Evolutionary conservation across 208 protist species (phyloP), one percentile per base, ranked within the genome.

Genomic region (Wallacemonas sp.): DNA sequence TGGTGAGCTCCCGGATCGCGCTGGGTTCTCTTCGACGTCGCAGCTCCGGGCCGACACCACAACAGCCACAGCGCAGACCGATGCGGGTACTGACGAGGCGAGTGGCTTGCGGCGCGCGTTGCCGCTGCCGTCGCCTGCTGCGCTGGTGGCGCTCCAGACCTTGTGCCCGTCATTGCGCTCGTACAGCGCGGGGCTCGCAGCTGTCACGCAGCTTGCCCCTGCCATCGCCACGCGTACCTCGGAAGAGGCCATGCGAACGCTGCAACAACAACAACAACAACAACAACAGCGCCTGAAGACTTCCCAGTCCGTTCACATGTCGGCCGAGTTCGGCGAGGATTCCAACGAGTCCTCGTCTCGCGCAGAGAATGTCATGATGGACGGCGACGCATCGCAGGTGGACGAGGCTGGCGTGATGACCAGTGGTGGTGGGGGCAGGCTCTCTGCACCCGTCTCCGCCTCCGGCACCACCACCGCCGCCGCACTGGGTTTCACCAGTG

Each of bases 141-240:
- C 73, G 9, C 66, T 79, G 54, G 68, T 74, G 49, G 34, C 68
- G 19, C 47, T 79, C 41, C 68, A 46, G 21, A 70, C 38, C 30
- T 69, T 79, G 42, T 73, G 62, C 42, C 73, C 73, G n/a, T 66
- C 66, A 15, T 64, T 79, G 49, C 73, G 68, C 21, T 74, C 72
- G 39, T 79, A 79, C 73, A 56, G 55, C 15, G 51, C 15, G 1
- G 67, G 62, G 22, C 39, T 79, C 41, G 34, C 2, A 59, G 41
- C 53, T 31, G 49, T 79, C 1, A 39, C 67, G 9, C 58, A 42
- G 17, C 24, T 44, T 2, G 73, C 68, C 2, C 68, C 73, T 0
- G 63, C 19, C 15, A 17, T 58, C 2, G 51, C 51, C n/a, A 31
- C 51, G 9, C 51, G 30, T 31, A 39, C 19, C 3, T 58, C 30